Evolutionary conservation across 1,139 yeast genomes (phyloP).

Genomic region (Yamadazyma blattariae): DNA sequence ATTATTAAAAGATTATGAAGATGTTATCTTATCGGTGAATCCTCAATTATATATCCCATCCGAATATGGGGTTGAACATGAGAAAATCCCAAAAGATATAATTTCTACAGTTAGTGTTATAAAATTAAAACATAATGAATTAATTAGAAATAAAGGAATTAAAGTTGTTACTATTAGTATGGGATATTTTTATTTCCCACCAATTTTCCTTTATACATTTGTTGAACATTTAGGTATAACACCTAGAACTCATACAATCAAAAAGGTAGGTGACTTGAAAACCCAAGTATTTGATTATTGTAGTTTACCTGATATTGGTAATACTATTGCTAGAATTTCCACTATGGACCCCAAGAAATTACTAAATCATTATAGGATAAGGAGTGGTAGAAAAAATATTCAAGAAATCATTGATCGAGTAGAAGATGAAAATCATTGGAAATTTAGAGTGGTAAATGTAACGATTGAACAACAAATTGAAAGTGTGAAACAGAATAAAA

Average conservation of each 20-base stretch:
- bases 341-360: conserved; percentile 37
- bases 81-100: no score
- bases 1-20: conserved; percentile 23
- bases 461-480: neutral
- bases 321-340: conserved; percentile 38
- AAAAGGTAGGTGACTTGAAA: no score
- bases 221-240: conserved; percentile 40
- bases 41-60: conserved; percentile 61
- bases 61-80: conserved; percentile 54
- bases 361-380: conserved; percentile 46
- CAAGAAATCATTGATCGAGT: conserved; percentile 38
- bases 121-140: conserved; percentile 41
- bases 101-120: conserved; percentile 33
- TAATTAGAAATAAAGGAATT: conserved; percentile 44
- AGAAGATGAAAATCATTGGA: conserved; percentile 36
- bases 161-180: conserved; percentile 51
- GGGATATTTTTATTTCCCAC: conserved; percentile 43
- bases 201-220: conserved; percentile 30
- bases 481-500: neutral
- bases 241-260: no score
- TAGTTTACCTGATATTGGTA: conserved; percentile 46
- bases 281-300: conserved; percentile 31
- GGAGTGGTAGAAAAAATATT: conserved; percentile 38
- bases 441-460: conserved; percentile 21
- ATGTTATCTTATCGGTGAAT: conserved; percentile 35